Evolutionary conservation across 352 stramenopile genomes (phyloP).

Genomic region (Pythium periplocum): DNA sequence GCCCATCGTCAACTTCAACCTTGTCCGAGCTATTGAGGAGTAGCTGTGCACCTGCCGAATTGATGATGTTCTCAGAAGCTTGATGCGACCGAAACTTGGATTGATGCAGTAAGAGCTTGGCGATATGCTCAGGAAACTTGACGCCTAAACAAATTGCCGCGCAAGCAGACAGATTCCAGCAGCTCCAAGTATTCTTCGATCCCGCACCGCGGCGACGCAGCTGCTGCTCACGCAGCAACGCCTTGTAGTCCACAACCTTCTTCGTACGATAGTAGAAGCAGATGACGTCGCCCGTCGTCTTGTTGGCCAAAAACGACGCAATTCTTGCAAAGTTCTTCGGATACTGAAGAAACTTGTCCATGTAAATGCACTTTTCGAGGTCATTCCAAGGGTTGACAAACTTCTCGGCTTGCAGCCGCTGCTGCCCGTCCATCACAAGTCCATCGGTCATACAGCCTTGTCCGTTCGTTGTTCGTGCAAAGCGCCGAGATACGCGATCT

Average conservation of each 20-base stretch:
- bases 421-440: slow-evolving; percentile 48
- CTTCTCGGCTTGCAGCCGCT: slow-evolving; percentile 62
- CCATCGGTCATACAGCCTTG: slow-evolving; percentile 68
- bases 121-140: slow-evolving; percentile 62
- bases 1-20: background rate
- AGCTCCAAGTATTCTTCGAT: slow-evolving; percentile 88
- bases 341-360: slow-evolving; percentile 98
- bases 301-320: slow-evolving; percentile 91
- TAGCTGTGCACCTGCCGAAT: slow-evolving; percentile 58
- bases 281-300: slow-evolving; percentile 96
- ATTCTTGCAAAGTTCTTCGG: slow-evolving; percentile 99
- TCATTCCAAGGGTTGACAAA: slow-evolving; percentile 97
- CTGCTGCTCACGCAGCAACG: slow-evolving; percentile 86
- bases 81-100: slow-evolving; percentile 85
- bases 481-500: slow-evolving; percentile 47
- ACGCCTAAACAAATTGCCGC: slow-evolving; percentile 80
- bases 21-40: slow-evolving; percentile 26
- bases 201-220: slow-evolving; percentile 70
- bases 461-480: slow-evolving; percentile 41
- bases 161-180: slow-evolving; percentile 82
- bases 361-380: slow-evolving; percentile 98
- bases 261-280: slow-evolving; percentile 98
- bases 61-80: slow-evolving; percentile 82
- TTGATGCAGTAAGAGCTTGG: slow-evolving; percentile 64
- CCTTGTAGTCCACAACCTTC: slow-evolving; percentile 97